Base-by-base conservation (phyloP, 2,329 filamentous ascomycete species). In the Pyrenophora graminea region DNA sequence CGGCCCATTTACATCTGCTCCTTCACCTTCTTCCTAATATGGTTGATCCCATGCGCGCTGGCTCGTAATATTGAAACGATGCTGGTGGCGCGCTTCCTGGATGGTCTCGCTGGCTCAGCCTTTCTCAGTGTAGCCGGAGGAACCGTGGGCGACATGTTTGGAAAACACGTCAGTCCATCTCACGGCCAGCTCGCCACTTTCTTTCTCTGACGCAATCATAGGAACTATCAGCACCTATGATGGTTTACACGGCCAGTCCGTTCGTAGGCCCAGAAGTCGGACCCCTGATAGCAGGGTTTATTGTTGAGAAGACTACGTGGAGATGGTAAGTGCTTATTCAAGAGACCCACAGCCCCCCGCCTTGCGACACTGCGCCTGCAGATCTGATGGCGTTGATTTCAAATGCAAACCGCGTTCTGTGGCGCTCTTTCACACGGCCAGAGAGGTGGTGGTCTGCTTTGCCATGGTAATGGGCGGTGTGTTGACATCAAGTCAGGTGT, bases 21-120 rank as follows among this genome's bases (percentile, higher is more conserved):
- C 0, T 93, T 91, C 73, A 70, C 79, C 2, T 81, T 89, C 60
- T 96, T 92, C 70, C 64, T 91, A 41, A 82, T 95, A 55, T 95
- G 88, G 83, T 76, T 94, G 50, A 84, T 96, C 43, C 91, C 91
- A 0, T 89, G 87, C 58, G 91, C 91, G 1, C 85, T 92, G 17
- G 88, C 89, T n/a, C 77, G 79, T 47, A 95, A 95, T 66, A 88
- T 92, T n/a, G 76, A 85, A 59, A 94, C 90, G 4, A 85, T 95
- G 78, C 76, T 96, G 44, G 76, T 95, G 12, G 80, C 82, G 13
- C 85, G 92, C 5, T 96, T 96, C 70, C 80, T 97, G 41, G 82
- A 87, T 63, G 89, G 89, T 3, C 76, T 92, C 30, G 80, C 87
- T 0, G 89, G 89, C 18, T 80, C 77, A 55, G 82, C 82, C 2